A percentile compares a stretch with the other conserved stretches of the same genome.
These are phyloP conservation scores for Lepidium campestre DNA, from an alignment of 441 rosid species.

Conservation along the genomic window DNA sequence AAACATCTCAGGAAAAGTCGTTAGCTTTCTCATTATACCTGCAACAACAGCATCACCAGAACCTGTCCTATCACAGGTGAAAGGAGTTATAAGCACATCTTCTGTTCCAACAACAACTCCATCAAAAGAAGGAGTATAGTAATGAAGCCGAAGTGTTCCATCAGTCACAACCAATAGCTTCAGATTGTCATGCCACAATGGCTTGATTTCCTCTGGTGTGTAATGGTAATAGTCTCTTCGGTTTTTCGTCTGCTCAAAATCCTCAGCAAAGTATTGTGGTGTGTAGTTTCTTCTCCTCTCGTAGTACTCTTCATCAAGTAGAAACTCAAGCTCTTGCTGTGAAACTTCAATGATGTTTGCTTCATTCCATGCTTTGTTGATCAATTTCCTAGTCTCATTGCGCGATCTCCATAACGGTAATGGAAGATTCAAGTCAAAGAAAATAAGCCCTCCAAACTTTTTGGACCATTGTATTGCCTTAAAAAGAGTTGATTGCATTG, in stretches of 20 bases:
- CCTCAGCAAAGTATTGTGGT: slow-evolving; percentile 79
- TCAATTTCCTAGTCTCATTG: slow-evolving; percentile 54
- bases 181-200: slow-evolving; percentile 77
- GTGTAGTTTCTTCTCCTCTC: slow-evolving; percentile 54
- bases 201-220: slow-evolving; percentile 63
- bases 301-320: slow-evolving; percentile 69
- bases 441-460: slow-evolving; percentile 68
- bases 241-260: slow-evolving; percentile 56
- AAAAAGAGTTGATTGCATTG: slow-evolving; percentile 48
- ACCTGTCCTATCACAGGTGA: slow-evolving; percentile 90
- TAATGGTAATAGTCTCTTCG: slow-evolving; percentile 68
- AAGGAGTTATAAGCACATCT: slow-evolving; percentile 80
- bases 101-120: slow-evolving; percentile 79
- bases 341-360: slow-evolving; percentile 78
- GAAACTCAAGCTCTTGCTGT: slow-evolving; percentile 78
- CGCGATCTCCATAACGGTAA: slow-evolving; percentile 77
- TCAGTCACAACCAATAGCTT: slow-evolving; percentile 77
- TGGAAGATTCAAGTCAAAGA: slow-evolving; percentile 81
- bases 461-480: slow-evolving; percentile 66
- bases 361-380: slow-evolving; percentile 63
- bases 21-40: slow-evolving; percentile 71
- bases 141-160: slow-evolving; percentile 82
- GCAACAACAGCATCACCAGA: slow-evolving; percentile 95
- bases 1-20: slow-evolving; percentile 69
- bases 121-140: slow-evolving; percentile 62